phyloP scores from a whole-genome alignment of 73 alveolate genomes.

The Paramecium pentaurelia region DNA sequence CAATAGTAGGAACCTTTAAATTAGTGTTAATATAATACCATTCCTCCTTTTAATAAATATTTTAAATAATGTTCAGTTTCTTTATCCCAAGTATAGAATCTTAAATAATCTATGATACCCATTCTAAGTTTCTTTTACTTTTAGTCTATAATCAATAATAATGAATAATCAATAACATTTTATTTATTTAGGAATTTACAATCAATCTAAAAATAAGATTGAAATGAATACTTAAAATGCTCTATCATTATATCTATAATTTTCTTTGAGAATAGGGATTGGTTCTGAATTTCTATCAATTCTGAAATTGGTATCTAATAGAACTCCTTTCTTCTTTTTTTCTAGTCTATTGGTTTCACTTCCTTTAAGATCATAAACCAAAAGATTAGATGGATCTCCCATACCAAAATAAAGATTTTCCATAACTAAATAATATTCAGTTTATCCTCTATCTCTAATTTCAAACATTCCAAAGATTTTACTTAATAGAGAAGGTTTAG shows the following conservation, averaged over 20 bases:
- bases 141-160: neutral
- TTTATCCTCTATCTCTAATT: conserved; percentile 26
- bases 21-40: neutral
- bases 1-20: conserved; percentile 26
- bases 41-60: conserved; percentile 35
- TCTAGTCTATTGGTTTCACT: conserved; percentile 41
- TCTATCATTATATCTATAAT: conserved; percentile 24
- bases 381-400: conserved; percentile 25
- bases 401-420: conserved; percentile 59
- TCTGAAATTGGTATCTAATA: conserved; percentile 53
- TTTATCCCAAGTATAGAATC: conserved; percentile 45
- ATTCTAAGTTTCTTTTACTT: neutral
- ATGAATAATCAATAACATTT: conserved; percentile 44
- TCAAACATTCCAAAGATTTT: conserved; percentile 59
- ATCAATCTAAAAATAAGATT: neutral
- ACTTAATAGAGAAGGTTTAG: conserved; percentile 19
- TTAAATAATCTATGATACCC: conserved; percentile 38
- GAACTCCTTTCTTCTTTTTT: conserved; percentile 27
- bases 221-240: neutral
- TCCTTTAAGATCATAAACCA: conserved; percentile 52
- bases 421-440: conserved; percentile 50
- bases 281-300: conserved; percentile 60
- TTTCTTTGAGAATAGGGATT: conserved; percentile 16
- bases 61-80: conserved; percentile 48
- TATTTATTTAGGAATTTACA: conserved; percentile 23